These are phyloP conservation scores for Pythium folliculosum DNA, from an alignment of 352 stramenopile species.

Conservation along the genomic window DNA sequence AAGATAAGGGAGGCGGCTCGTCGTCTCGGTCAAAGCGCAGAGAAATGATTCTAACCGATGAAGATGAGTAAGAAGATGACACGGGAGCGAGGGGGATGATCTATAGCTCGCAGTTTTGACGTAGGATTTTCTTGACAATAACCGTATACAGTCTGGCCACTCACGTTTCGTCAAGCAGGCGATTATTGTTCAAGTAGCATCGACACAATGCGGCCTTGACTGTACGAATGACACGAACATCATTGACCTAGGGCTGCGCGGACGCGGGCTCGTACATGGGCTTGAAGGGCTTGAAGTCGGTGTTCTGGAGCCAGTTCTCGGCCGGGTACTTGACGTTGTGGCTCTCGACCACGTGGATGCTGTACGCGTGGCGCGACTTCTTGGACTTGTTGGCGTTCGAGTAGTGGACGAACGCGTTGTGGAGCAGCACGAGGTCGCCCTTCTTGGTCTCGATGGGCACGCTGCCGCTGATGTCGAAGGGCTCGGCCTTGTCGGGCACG, in stretches of 20 bases:
- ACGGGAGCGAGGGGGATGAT: no score
- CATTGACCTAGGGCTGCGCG: no score
- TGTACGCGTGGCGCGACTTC: constrained; percentile 93
- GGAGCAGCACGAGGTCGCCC: constrained; percentile 93
- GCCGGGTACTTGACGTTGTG: constrained; percentile 78
- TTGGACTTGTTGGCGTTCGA: constrained; percentile 92
- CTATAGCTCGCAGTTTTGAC: no score
- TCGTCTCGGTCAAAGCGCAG: constrained; percentile 19
- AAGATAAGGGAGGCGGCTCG: constrained; percentile 11
- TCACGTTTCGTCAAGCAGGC: no score
- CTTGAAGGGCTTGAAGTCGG: constrained; percentile 60
- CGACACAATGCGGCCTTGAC: no score
- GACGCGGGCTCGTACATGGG: constrained; percentile 55
- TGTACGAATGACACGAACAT: no score
- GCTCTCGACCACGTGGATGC: constrained; percentile 95
- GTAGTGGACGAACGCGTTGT: constrained; percentile 94
- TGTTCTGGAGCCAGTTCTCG: constrained; percentile 95
- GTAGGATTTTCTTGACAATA: no score
- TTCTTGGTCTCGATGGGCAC: constrained; percentile 88
- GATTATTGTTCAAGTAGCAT: no score
- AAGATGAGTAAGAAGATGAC: constrained; percentile 24
- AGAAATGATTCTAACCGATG: constrained; percentile 27
- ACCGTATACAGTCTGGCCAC: no score
- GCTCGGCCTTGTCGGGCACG: constrained; percentile 43
- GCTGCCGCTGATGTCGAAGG: constrained; percentile 58